A percentile compares a stretch with the other conserved stretches of the same genome.
Evolutionary conservation across 345 rosid species (phyloP).

Genomic region (Citrus glauca): DNA sequence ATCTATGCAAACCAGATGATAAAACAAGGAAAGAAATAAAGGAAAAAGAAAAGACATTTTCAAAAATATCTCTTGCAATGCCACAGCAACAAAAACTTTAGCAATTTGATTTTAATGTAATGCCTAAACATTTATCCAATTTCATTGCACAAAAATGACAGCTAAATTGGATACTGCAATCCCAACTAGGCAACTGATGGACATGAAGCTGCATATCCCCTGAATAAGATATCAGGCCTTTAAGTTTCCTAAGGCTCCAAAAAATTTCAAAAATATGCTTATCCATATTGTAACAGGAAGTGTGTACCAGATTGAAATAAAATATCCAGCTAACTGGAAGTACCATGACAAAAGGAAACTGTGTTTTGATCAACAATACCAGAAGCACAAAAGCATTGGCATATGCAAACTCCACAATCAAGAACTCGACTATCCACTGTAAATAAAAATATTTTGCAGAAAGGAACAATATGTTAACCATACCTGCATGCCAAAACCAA

Average conservation of each 20-base stretch:
- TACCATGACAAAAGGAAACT: neutral
- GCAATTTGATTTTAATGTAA: neutral
- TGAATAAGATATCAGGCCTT: neutral
- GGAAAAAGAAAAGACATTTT: neutral
- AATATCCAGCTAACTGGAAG: neutral
- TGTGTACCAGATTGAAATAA: neutral
- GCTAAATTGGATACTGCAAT: neutral
- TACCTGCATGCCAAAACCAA: constrained; percentile 97
- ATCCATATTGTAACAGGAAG: neutral
- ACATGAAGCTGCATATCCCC: neutral
- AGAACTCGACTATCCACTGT: constrained; percentile 3
- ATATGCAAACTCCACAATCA: constrained; percentile 15
- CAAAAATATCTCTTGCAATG: neutral
- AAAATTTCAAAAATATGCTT: neutral
- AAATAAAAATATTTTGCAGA: neutral
- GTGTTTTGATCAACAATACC: neutral
- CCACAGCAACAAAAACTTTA: neutral
- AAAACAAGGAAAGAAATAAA: neutral
- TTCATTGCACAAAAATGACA: neutral
- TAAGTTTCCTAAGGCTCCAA: neutral
- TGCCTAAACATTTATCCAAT: neutral
- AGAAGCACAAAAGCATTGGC: neutral
- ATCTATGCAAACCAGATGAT: neutral
- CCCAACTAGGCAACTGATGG: neutral
- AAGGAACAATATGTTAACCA: constrained; percentile 5